These are phyloP conservation scores for Agaricales sp. DNA, from an alignment of 1,284 basidiomycete genomes.

Conservation along the genomic window DNA sequence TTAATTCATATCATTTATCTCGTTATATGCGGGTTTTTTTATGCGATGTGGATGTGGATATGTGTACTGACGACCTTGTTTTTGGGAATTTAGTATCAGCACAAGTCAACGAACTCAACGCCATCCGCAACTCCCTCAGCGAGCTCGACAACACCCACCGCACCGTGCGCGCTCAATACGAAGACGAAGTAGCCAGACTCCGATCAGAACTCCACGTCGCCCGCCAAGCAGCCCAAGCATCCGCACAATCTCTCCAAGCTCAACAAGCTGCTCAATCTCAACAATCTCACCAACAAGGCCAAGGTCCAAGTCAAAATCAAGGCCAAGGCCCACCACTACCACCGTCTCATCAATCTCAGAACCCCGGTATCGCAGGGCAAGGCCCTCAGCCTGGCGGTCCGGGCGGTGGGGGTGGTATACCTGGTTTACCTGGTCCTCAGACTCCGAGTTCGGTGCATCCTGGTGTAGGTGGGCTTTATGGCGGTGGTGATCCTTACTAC, in stretches of 20 bases:
- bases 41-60: too few species aligned
- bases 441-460: constrained; percentile 27
- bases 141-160: constrained; percentile 70
- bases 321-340: background rate
- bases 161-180: constrained; percentile 65
- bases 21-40: constrained; percentile 5
- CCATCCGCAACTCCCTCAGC: constrained; percentile 67
- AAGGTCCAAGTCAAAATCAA: too few species aligned
- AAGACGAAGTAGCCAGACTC: constrained; percentile 62
- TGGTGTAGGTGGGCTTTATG: constrained; percentile 17
- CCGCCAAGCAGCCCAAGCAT: constrained; percentile 20
- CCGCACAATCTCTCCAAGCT: constrained; percentile 17
- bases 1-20: constrained; percentile 3
- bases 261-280: constrained; percentile 6
- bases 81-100: constrained; percentile 44
- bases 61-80: constrained; percentile 1
- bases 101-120: constrained; percentile 65
- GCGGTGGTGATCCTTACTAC: constrained; percentile 18
- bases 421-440: constrained; percentile 24
- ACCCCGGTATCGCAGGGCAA: background rate
- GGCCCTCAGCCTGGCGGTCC: background rate
- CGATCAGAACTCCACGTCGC: constrained; percentile 50
- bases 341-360: background rate
- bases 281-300: constrained; percentile 11
- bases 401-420: too few species aligned